These are phyloP conservation scores for Obba rivulosa DNA, from an alignment of 768 basidiomycete species.

Conservation along the genomic window DNA sequence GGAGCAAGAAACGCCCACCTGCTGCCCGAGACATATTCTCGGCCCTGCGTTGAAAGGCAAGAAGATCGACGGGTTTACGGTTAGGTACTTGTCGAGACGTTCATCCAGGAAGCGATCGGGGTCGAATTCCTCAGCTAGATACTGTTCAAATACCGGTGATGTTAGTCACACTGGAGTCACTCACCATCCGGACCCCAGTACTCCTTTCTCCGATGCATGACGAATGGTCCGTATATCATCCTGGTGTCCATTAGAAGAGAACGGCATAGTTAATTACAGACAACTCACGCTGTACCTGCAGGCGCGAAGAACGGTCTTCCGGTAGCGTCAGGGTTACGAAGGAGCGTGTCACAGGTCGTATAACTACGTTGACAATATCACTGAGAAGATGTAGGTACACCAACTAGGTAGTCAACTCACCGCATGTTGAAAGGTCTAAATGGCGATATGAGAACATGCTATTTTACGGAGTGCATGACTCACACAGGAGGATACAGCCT, in stretches of 20 bases:
- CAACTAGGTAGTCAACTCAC: conserved; percentile 3
- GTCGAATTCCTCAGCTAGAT: conserved; percentile 42
- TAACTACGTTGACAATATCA: neutral
- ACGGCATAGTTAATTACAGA: conserved; percentile 14
- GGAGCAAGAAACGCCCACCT: conserved; percentile 17
- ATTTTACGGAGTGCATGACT: neutral
- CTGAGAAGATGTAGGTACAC: neutral
- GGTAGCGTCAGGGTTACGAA: conserved; percentile 15
- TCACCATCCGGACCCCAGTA: conserved; percentile 71
- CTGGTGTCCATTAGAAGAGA: conserved; percentile 22
- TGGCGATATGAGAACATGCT: neutral
- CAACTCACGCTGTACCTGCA: conserved; percentile 22
- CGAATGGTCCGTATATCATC: conserved; percentile 45
- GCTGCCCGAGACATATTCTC: conserved; percentile 55
- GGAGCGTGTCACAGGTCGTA: conserved; percentile 15
- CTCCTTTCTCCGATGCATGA: conserved; percentile 62
- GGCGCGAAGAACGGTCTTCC: conserved; percentile 26
- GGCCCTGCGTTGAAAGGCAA: conserved; percentile 66
- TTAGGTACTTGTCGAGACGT: conserved; percentile 46
- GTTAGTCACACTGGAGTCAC: neutral
- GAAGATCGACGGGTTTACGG: conserved; percentile 63
- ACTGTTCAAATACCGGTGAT: neutral
- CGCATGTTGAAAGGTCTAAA: conserved; percentile 23
- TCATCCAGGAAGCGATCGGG: conserved; percentile 63
- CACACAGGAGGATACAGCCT: conserved; percentile 32